Evolutionary conservation across 1,284 basidiomycete genomes (phyloP).

Genomic region (Stygiomarasmius scandens): DNA sequence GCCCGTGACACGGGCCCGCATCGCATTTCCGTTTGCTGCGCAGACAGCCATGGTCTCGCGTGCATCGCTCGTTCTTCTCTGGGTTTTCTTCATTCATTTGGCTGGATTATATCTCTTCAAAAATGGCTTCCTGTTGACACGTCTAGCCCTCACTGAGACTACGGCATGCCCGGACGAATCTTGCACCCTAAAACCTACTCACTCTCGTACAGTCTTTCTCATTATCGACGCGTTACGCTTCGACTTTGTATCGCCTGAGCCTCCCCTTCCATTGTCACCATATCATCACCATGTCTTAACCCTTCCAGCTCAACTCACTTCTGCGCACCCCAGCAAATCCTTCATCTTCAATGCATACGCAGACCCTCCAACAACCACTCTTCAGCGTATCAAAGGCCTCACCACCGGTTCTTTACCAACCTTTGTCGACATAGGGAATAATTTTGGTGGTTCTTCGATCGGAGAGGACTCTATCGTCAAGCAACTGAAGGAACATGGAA

Average conservation of each 20-base stretch:
- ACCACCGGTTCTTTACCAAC: conserved; percentile 97
- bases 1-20: too few species aligned
- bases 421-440: conserved; percentile 91
- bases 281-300: conserved; percentile 85
- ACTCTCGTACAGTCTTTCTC: conserved; percentile 81
- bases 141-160: conserved; percentile 73
- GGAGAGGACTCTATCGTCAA: conserved; percentile 85
- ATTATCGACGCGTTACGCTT: conserved; percentile 94
- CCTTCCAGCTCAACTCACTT: conserved; percentile 75
- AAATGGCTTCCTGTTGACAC: conserved; percentile 85
- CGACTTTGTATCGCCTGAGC: conserved; percentile 86
- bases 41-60: not conserved
- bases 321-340: conserved; percentile 65
- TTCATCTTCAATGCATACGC: conserved; percentile 89
- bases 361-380: conserved; percentile 94
- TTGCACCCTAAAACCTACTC: conserved; percentile 63
- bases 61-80: conserved; percentile 45
- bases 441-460: conserved; percentile 87
- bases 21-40: not conserved
- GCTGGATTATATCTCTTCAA: conserved; percentile 82
- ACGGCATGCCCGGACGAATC: conserved; percentile 48
- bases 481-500: conserved; percentile 57
- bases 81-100: conserved; percentile 63
- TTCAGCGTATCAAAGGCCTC: conserved; percentile 94
- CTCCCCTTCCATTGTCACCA: conserved; percentile 61